phyloP scores from a whole-genome alignment of 345 rosid genomes.

The Salix dunnii region DNA sequence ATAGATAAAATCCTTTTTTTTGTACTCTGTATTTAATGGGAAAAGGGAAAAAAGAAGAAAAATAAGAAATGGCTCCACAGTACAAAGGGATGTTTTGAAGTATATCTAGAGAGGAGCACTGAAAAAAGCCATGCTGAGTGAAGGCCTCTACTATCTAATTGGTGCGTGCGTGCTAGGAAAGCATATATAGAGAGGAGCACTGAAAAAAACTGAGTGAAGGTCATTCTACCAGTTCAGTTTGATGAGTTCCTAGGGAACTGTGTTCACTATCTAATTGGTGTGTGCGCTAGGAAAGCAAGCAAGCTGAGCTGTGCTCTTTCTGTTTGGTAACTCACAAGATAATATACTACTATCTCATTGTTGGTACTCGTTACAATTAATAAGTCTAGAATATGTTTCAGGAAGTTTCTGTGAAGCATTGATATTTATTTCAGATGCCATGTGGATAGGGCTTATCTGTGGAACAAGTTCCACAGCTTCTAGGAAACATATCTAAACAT shows the following conservation, averaged over 20 bases:
- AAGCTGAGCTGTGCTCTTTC: background rate
- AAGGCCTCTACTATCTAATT: background rate
- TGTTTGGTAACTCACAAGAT: background rate
- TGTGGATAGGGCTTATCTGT: background rate
- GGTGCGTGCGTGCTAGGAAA: background rate
- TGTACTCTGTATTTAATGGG: background rate
- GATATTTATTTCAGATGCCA: background rate
- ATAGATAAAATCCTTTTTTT: background rate
- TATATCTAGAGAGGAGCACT: background rate
- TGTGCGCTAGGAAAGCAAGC: background rate
- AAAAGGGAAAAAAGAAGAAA: background rate
- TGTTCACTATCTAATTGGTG: background rate
- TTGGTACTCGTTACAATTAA: background rate
- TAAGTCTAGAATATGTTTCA: background rate
- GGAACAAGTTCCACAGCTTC: background rate
- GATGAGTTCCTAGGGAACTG: background rate
- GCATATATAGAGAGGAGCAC: background rate
- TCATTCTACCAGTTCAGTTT: background rate
- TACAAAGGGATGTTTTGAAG: background rate
- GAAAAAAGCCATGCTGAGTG: background rate
- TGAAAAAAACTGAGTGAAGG: background rate
- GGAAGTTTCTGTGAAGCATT: background rate
- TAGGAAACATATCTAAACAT: background rate
- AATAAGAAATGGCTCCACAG: background rate
- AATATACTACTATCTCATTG: background rate